These are phyloP conservation scores for Hypoxylon rickii DNA, from an alignment of 495 filamentous ascomycete genomes.

Conservation along the genomic window DNA sequence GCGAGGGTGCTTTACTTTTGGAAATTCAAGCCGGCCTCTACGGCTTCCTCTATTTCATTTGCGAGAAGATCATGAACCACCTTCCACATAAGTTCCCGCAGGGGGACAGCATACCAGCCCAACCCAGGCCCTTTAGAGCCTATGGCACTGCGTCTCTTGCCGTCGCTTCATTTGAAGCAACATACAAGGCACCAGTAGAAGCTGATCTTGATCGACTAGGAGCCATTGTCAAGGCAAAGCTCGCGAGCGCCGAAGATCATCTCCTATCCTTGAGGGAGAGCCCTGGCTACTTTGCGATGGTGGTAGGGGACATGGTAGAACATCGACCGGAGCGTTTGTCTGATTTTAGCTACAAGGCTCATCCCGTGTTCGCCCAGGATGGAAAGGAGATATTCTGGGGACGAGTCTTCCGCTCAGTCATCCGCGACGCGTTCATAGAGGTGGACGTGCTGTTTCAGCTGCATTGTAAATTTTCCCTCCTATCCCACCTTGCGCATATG, in stretches of 20 bases:
- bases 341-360: constrained; percentile 35
- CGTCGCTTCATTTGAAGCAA: constrained; percentile 48
- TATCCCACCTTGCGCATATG: neutral
- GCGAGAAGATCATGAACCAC: constrained; percentile 50
- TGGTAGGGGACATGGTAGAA: constrained; percentile 43
- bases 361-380: constrained; percentile 21
- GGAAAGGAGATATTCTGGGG: neutral
- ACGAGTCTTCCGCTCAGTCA: neutral
- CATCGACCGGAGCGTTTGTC: constrained; percentile 47
- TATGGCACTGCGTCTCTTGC: constrained; percentile 24
- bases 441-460: neutral
- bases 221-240: constrained; percentile 45
- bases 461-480: neutral
- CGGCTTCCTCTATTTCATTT: constrained; percentile 49
- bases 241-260: constrained; percentile 51
- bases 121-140: constrained; percentile 32
- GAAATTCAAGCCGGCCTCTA: constrained; percentile 52
- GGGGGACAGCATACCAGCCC: constrained; percentile 20
- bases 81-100: constrained; percentile 20
- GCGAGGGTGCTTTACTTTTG: constrained; percentile 51
- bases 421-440: neutral
- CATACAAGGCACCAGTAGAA: constrained; percentile 47
- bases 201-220: constrained; percentile 49
- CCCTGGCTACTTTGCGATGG: constrained; percentile 54
- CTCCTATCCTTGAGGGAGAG: constrained; percentile 60